A percentile compares a stretch with the other conserved stretches of the same genome.
Conservation (phyloP, 306 rosid genomes). For the Pyrus betulifolia region DNA sequence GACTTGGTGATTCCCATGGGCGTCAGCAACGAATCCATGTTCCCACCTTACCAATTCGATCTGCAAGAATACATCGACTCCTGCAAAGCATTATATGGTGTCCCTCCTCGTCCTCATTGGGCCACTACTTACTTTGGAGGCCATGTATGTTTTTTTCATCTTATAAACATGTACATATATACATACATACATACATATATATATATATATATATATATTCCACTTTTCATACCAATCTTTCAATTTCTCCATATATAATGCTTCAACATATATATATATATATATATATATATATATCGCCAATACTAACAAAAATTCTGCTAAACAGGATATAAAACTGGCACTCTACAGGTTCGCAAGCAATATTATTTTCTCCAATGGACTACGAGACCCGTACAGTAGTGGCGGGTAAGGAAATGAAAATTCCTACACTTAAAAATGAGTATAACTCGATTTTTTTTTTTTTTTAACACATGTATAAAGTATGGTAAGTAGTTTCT, state of each 20-base stretch:
- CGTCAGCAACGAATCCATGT: conserved; percentile 39
- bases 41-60: conserved; percentile 31
- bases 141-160: not conserved
- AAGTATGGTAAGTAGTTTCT: no score
- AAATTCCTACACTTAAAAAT: not conserved
- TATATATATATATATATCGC: no score
- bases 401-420: conserved; percentile 45
- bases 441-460: no score
- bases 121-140: conserved; percentile 68
- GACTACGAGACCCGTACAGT: conserved; percentile 68
- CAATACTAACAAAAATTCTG: not conserved
- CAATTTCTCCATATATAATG: no score
- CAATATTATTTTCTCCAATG: conserved; percentile 81
- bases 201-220: not conserved
- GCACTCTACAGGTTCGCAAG: conserved; percentile 50
- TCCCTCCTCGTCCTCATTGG: conserved; percentile 60
- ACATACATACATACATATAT: no score
- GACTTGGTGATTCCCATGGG: conserved; percentile 53
- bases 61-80: conserved; percentile 8
- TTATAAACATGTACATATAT: no score
- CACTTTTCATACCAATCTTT: no score
- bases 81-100: conserved; percentile 43
- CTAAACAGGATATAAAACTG: conserved; percentile 44
- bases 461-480: no score
- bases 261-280: no score